Evolutionary conservation across 306 rosid species (phyloP), one percentile per base, ranked within the genome.

Genomic region (Vigna angularis): DNA sequence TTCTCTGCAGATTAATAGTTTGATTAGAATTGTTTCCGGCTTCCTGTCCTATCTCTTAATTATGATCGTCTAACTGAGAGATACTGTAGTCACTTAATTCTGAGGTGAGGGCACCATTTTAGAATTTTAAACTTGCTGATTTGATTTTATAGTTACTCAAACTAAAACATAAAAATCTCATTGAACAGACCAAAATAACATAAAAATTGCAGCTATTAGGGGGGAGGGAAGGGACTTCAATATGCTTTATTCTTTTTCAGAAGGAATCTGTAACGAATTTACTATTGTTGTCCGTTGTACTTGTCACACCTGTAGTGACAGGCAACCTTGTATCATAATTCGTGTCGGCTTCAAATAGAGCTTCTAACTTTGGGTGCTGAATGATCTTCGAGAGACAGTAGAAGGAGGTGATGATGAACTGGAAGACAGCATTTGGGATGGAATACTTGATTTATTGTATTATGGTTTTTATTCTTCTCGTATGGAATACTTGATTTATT

Each of bases 311-410:
- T 70, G 65, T 44, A 20, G 10, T 36, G 5, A 64, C n/a, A 67
- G 62, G 26, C n/a, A 76, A 66, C 34, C 32, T 17, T 38, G 2
- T 51, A 3, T 66, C 17, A 38, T 24, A n/a, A 52, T 77, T 24
- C 26, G 9, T 22, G 67, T 40, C 17, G 38, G 40, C 56, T 38
- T 76, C 42, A 22, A 10, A 36, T 42, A 30, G 40, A 63, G 30
- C 30, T 63, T 52, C 56, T 55, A 13, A 13, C 76, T 48, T 65
- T 72, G 76, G 79, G 72, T 65, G 82, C 58, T 72, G 65, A 70
- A 69, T 62, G 73, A 72, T 79, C 28, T 28, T 62, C 36, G 11
- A 24, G 55, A 65, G 61, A 82, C 49, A 44, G 75, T 71, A 34
- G 57, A 42, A 64, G 40, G 57, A 56, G 11, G 47, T 9, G 48